Evolutionary conservation across 176 grass and related monocot species (phyloP).

Genomic region (Rhipidocladum racemiflorum): DNA sequence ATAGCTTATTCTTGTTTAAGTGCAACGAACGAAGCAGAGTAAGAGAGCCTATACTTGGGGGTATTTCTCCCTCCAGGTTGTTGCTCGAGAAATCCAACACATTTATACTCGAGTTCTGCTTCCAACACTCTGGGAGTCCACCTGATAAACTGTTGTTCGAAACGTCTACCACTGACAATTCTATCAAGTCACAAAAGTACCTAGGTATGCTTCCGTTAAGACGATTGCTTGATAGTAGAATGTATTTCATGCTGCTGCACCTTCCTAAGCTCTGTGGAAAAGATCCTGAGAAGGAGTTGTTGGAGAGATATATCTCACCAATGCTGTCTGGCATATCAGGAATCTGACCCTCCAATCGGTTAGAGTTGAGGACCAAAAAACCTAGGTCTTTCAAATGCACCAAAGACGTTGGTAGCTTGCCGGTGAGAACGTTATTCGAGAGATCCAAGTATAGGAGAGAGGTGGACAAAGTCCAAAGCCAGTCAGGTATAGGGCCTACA

Average conservation of each 20-base stretch:
- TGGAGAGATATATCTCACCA: neutral
- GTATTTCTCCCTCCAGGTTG: too few relatives aligned
- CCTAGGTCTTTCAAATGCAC: neutral
- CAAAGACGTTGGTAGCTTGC: neutral
- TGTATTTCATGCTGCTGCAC: neutral
- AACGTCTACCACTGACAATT: too few relatives aligned
- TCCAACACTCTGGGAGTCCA: too few relatives aligned
- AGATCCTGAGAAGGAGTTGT: too few relatives aligned
- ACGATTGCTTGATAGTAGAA: neutral
- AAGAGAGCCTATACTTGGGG: too few relatives aligned
- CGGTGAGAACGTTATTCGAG: neutral
- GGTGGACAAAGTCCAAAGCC: constrained; percentile 1
- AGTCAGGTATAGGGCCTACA: neutral
- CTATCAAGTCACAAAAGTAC: neutral
- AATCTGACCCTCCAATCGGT: neutral
- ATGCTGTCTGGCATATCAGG: neutral
- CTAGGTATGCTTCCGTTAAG: neutral
- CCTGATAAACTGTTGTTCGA: too few relatives aligned
- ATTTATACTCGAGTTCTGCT: too few relatives aligned
- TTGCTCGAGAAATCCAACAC: too few relatives aligned
- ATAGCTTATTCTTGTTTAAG: too few relatives aligned
- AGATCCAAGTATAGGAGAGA: neutral
- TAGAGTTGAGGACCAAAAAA: neutral
- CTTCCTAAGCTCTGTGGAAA: too few relatives aligned
- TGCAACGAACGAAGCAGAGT: too few relatives aligned